phyloP scores from a whole-genome alignment of 805 yeast species.

The Teunomyces gatunensis region DNA sequence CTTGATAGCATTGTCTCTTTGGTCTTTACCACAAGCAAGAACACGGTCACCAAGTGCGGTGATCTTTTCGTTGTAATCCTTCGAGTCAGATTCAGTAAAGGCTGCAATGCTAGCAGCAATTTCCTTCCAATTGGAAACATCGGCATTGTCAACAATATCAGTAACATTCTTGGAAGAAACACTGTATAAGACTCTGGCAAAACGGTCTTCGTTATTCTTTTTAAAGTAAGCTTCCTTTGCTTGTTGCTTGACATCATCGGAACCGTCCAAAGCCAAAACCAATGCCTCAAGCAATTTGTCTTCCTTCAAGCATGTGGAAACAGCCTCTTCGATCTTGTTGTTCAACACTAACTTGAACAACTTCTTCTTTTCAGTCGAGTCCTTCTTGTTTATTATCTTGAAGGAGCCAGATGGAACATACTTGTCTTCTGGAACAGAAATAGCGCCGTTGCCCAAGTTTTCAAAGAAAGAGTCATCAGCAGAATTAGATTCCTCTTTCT shows the following conservation, averaged over 20 bases:
- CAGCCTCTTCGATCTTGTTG: slow-evolving; percentile 67
- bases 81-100: slow-evolving; percentile 42
- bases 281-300: slow-evolving; percentile 76
- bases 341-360: slow-evolving; percentile 48
- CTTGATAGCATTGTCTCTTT: slow-evolving; percentile 71
- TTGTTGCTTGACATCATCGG: slow-evolving; percentile 56
- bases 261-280: slow-evolving; percentile 69
- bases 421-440: slow-evolving; percentile 4
- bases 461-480: slow-evolving; percentile 37
- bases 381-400: slow-evolving; percentile 30
- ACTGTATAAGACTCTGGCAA: slow-evolving; percentile 74
- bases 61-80: slow-evolving; percentile 53
- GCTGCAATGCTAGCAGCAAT: slow-evolving; percentile 70
- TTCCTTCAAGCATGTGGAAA: slow-evolving; percentile 59
- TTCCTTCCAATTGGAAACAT: slow-evolving; percentile 78
- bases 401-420: slow-evolving; percentile 41
- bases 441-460: slow-evolving; percentile 28
- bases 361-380: slow-evolving; percentile 43
- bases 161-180: slow-evolving; percentile 52
- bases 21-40: slow-evolving; percentile 28
- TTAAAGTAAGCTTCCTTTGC: slow-evolving; percentile 72
- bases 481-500: slow-evolving; percentile 3
- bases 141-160: slow-evolving; percentile 77
- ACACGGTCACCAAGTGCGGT: slow-evolving; percentile 78
- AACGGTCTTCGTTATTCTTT: slow-evolving; percentile 50